A percentile compares a stretch with the other conserved stretches of the same genome.
phyloP scores from a whole-genome alignment of 1,139 yeast species.

The Chernovozyma sophiae-reginae region DNA sequence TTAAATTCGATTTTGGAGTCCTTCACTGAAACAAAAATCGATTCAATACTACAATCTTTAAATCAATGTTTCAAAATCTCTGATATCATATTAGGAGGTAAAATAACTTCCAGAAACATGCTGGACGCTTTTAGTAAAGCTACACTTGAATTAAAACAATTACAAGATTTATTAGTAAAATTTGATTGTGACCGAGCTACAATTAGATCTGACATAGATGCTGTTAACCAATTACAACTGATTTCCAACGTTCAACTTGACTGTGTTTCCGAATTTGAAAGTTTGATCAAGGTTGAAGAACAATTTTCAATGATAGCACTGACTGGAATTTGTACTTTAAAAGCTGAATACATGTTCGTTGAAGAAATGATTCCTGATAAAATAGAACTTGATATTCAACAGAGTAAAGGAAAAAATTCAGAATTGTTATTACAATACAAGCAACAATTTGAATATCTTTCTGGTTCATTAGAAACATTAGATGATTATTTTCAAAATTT shows the following conservation, averaged over 20 bases:
- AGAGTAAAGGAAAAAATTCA: not conserved
- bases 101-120: not conserved
- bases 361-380: conserved; percentile 1
- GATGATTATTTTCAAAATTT: conserved; percentile 4
- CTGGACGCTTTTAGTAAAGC: not conserved
- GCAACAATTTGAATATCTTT: conserved; percentile 1
- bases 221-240: not conserved
- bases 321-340: conserved; percentile 6
- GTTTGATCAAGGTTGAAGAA: conserved; percentile 3
- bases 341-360: conserved; percentile 3
- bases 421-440: not conserved
- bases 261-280: conserved; percentile 3
- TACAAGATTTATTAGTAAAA: conserved; percentile 3
- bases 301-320: conserved; percentile 7
- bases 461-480: conserved; percentile 2
- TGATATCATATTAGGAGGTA: not conserved
- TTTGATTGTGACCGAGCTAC: conserved; percentile 3
- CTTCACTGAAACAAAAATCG: not conserved
- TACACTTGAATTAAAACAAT: not conserved
- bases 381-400: not conserved
- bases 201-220: conserved; percentile 3
- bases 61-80: not conserved
- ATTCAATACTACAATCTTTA: not conserved
- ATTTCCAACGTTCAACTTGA: not conserved
- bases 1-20: not conserved